These are phyloP conservation scores for Trematosphaeria pertusa DNA, from an alignment of 2,329 filamentous ascomycete genomes.

Conservation along the genomic window DNA sequence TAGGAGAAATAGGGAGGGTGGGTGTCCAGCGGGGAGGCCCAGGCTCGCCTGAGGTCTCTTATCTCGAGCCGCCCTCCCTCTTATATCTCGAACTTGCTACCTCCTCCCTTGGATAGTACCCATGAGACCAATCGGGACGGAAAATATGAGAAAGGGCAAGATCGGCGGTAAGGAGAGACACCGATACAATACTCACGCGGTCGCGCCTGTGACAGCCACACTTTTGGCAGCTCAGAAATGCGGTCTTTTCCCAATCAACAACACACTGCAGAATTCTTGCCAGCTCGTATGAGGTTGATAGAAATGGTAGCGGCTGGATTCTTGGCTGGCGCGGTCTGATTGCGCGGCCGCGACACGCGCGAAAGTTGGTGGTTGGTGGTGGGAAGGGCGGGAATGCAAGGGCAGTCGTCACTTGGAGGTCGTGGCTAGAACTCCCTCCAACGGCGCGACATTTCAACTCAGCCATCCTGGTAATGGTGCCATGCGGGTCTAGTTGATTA, in stretches of 20 bases:
- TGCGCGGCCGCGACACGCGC: constrained; percentile 20
- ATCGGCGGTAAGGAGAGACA: constrained; percentile 43
- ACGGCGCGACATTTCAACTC: constrained; percentile 1
- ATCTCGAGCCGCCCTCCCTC: constrained; percentile 1
- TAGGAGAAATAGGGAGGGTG: constrained; percentile 11
- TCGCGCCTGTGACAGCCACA: constrained; percentile 21
- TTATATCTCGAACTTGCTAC: constrained; percentile 8
- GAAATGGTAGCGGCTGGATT: constrained; percentile 27
- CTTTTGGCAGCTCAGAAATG: constrained; percentile 15
- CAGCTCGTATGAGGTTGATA: constrained; percentile 24
- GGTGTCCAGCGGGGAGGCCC: constrained; percentile 11
- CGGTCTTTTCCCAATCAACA: constrained; percentile 9
- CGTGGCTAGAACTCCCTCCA: too few relatives aligned
- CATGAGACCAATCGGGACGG: constrained; percentile 24
- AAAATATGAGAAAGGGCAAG: constrained; percentile 26
- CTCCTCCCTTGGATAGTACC: constrained; percentile 32
- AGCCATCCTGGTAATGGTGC: constrained; percentile 3
- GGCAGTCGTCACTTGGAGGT: constrained; percentile 8
- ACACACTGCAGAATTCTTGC: constrained; percentile 25
- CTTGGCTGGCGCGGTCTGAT: constrained; percentile 15
- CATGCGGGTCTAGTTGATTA: constrained; percentile 5
- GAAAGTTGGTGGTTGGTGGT: too few relatives aligned
- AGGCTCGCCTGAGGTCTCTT: constrained; percentile 10
- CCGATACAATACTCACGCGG: constrained; percentile 19
- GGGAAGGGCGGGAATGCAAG: constrained; percentile 31